Conservation (phyloP, 371 early-diverging fungal genomes). For the Apophysomyces trapeziformis region DNA sequence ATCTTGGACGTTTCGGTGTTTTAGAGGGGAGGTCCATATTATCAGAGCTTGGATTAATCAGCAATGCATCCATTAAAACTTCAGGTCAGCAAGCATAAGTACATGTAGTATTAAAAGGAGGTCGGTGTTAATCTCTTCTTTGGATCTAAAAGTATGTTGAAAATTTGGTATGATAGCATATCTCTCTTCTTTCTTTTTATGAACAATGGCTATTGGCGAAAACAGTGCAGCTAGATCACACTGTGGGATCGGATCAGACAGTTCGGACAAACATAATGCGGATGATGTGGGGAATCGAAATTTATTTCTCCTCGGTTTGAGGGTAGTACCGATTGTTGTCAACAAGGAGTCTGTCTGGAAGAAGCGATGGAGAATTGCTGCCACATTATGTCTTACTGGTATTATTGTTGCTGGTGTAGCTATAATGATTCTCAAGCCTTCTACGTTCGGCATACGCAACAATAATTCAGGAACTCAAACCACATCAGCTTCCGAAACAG, state of each 20-base stretch:
- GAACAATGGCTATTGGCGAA: too few species aligned
- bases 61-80: too few species aligned
- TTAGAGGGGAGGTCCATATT: too few species aligned
- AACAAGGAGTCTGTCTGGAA: slow-evolving; percentile 31
- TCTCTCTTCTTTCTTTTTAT: too few species aligned
- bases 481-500: slow-evolving; percentile 29
- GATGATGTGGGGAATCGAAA: slow-evolving; percentile 17
- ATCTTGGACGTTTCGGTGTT: background rate
- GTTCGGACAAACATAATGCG: background rate
- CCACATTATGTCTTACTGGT: slow-evolving; percentile 32
- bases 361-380: slow-evolving; percentile 50
- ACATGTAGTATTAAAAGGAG: too few species aligned
- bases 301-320: slow-evolving; percentile 45
- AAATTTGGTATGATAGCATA: too few species aligned
- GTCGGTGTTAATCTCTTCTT: too few species aligned
- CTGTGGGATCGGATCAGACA: background rate
- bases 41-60: too few species aligned
- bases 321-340: slow-evolving; percentile 35
- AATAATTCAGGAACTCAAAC: slow-evolving; percentile 38
- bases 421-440: slow-evolving; percentile 43
- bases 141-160: too few species aligned
- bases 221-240: background rate
- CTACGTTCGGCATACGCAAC: slow-evolving; percentile 37
- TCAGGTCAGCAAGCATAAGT: too few species aligned
- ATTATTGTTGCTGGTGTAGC: slow-evolving; percentile 32